Base-by-base conservation (phyloP, 2,329 filamentous ascomycete genomes). In the Neonectria magnoliae region DNA sequence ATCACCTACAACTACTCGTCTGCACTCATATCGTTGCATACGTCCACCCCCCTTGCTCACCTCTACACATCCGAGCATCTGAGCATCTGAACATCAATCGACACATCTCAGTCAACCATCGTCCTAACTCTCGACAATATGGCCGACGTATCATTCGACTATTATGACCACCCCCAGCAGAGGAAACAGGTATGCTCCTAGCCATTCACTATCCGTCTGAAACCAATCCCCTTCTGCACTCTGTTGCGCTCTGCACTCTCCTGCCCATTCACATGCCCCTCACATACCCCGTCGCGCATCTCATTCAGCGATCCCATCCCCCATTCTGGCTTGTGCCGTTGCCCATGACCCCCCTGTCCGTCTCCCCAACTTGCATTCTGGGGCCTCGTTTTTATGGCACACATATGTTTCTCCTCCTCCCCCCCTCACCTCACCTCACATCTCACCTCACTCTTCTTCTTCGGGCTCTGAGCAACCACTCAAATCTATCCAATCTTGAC, bases 121-220 rank as follows among this genome's bases (percentile, higher is more conserved):
- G 63, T 67, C 61, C 42, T 64, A 51, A 45, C 56, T 47, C 29
- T 61, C 33, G 52, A 73, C 61, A 56, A 62, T 67, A 73, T 73
- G 71, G 68, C 71, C 60, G 70, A 73, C 45, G 60, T 73, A 73
- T 70, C 71, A 60, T 73, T 73, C 68, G 71, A 73, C 60, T 73
- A 73, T 62, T 73, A 71, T 73, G 71, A 72, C 44, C 67, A 72
- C 42, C 53, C 71, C 60, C 71, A 73, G 67, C 65, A 67, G 25
- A 54, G 51, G 62, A 73, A 73, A 72, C 71, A 73, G 68, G 71
- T 73, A 73, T 53, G 71, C 60, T 61, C 53, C 52, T 38, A 44
- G 54, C 20, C 56, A 56, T 45, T 61, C 54, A 29, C 45, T 60
- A 57, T 44, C n/a, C 22, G 7, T 22, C 27, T 25, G 47, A 45